Base-by-base conservation (phyloP, 257 asterid species). In the Leptodermis oblonga region DNA sequence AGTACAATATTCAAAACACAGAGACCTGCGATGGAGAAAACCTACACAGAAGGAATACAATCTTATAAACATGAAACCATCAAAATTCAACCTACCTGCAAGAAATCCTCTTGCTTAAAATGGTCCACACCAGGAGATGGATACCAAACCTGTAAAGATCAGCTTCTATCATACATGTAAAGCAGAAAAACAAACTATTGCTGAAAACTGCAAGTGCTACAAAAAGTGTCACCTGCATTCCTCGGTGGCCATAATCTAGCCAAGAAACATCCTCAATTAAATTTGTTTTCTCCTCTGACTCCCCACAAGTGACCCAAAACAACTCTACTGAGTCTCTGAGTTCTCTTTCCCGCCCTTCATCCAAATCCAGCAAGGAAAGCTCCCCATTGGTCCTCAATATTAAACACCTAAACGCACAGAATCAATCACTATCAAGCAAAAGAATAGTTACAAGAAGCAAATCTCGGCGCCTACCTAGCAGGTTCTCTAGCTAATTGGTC, bases 241-340 rank as follows among this genome's bases (percentile, higher is more conserved):
- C 99, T 52, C 97, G 88, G 74, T 94, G 93, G 59, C 99, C 99
- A 78, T 94, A 94, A 71, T 94, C 99, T 77, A 94, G 76, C 99
- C 99, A 94, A 60, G 99, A 91, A 74, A 94, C 97, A 39, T 94
- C 99, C 85, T 94, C 99, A 74, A 94, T 94, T 76, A 94, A 90
- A 87, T 84, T 94, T 56, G 95, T 83, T 84, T 92, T 91, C 78
- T 94, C 97, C 83, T 87, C 92, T 48, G 90, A 80, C 79, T 89
- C 96, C 60, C 97, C 97, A 79, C 99, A 94, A 64, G 97, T 94
- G 65, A 94, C 97, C 99, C 99, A 94, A 74, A 94, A 91, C 81
- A 94, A 82, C 79, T 94, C 99, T 48, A 94, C 96, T 66, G 97
- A 91, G 84, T 94, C 93, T 0, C 96, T 86, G 78, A 94, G 97